Percentiles rank a stretch among this genome's conserved stretches.
Conservation (phyloP, 2,329 filamentous ascomycete species). For the Cercospora janseana region DNA sequence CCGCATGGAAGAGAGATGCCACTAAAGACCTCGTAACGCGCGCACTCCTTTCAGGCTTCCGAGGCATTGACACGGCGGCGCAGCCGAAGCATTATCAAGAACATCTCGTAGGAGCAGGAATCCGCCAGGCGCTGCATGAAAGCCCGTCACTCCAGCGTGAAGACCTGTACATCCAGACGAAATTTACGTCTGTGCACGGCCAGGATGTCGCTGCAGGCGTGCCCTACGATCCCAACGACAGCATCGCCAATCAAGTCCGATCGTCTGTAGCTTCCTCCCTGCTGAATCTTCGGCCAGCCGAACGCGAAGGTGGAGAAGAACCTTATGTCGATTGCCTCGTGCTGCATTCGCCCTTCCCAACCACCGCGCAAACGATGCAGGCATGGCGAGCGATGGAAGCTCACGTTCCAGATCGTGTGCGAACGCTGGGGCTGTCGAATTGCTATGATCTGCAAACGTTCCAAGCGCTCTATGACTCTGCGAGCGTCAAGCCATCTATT, state of each 20-base stretch:
- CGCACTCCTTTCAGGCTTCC: slow-evolving; percentile 68
- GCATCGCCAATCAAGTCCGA: slow-evolving; percentile 64
- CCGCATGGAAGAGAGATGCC: slow-evolving; percentile 76
- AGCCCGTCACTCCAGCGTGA: slow-evolving; percentile 53
- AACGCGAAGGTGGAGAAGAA: slow-evolving; percentile 40
- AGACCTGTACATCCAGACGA: slow-evolving; percentile 78
- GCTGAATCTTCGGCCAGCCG: slow-evolving; percentile 52
- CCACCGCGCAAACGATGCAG: slow-evolving; percentile 54
- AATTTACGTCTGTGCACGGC: slow-evolving; percentile 66
- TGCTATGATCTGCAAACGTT: slow-evolving; percentile 57
- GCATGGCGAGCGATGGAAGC: slow-evolving; percentile 66
- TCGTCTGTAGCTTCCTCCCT: slow-evolving; percentile 68
- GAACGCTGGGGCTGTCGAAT: slow-evolving; percentile 73
- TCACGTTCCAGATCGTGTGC: slow-evolving; percentile 64
- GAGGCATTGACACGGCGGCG: slow-evolving; percentile 72
- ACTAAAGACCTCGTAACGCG: slow-evolving; percentile 66
- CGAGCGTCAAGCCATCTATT: slow-evolving; percentile 56
- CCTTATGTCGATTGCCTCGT: slow-evolving; percentile 59
- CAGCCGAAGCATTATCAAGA: slow-evolving; percentile 75
- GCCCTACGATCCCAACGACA: slow-evolving; percentile 61
- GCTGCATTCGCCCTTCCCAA: slow-evolving; percentile 57
- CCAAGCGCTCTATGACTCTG: slow-evolving; percentile 49
- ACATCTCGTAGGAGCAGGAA: slow-evolving; percentile 64
- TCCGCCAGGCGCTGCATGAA: slow-evolving; percentile 60
- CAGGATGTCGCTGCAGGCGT: slow-evolving; percentile 58